These are phyloP conservation scores for Oryza nivara DNA, from an alignment of 176 grass and related monocot genomes.

Conservation along the genomic window DNA sequence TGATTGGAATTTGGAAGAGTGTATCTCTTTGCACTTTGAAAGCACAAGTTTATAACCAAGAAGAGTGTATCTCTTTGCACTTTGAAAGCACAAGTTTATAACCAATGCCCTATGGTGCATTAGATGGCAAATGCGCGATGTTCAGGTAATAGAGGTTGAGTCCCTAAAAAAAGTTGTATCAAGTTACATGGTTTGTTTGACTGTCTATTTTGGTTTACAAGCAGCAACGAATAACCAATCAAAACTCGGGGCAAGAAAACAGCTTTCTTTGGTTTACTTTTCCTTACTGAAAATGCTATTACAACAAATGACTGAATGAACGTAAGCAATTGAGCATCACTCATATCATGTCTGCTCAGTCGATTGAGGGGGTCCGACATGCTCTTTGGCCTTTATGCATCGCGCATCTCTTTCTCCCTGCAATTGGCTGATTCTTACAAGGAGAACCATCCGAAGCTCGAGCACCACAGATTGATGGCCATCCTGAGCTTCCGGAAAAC, in stretches of 20 bases:
- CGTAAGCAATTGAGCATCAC: not conserved
- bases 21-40: no score
- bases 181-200: not conserved
- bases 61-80: not conserved
- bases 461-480: constrained; percentile 51
- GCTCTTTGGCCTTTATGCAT: constrained; percentile 52
- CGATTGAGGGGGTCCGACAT: not conserved
- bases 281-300: not conserved
- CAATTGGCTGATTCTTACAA: constrained; percentile 48
- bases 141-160: not conserved
- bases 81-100: not conserved
- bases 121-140: not conserved
- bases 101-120: not conserved
- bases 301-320: constrained; percentile 13
- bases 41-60: not conserved
- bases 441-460: constrained; percentile 43
- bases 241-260: not conserved
- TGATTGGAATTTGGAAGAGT: not conserved
- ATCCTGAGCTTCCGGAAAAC: constrained; percentile 35
- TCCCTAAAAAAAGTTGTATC: not conserved
- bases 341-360: constrained; percentile 5
- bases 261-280: not conserved
- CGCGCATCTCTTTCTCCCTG: constrained; percentile 56
- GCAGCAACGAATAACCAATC: constrained; percentile 2
- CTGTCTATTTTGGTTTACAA: constrained; percentile 12